Evolutionary conservation across 1,284 basidiomycete species (phyloP), one percentile per base, ranked within the genome.

Genomic region (Melampsora larici-populina): DNA sequence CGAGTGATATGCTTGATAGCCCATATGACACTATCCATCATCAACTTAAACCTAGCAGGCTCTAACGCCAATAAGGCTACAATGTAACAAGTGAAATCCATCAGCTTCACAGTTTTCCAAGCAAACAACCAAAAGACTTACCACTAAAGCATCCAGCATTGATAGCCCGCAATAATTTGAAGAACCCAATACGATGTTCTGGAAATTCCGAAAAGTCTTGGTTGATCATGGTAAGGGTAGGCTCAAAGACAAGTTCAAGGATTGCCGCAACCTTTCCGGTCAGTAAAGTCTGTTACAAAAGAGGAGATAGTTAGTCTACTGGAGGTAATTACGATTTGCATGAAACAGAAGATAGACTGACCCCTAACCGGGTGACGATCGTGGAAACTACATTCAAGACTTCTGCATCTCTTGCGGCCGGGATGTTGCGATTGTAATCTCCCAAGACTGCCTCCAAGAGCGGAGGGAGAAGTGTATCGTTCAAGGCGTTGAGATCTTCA

Each of bases 1-100:
- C 97, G 90, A 93, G 97, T 97, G 21, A 94, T 97, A 86, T 99
- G 97, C 86, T 99, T 99, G 87, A 99, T 97, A 17, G 94, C 96
- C 97, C 97, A 99, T 73, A 97, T 92, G 80, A 98, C 92, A 81
- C 94, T 95, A 85, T 99, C 97, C 89, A 98, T 97, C 84, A 97
- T 92, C 79, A 99, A 86, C 86, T 97, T 98, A 88, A 99, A 99
- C 85, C 97, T 92, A 70, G 88, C 85, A n/a, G 94, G 91, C 18
- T 93, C 92, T 77, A 98, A 88, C 55, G 89, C 89, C 79, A 98
- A 88, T 58, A 99, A 86, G 8, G 94, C 93, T 93, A 79, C 71
- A 31, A 31, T 40, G 21, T n/a, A n/a, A 1, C n/a, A 33, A n/a
- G 15, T 65, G 3, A 29, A 9, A 18, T 26, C 3, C 13, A 11